A percentile compares a stretch with the other conserved stretches of the same genome.
These are phyloP conservation scores for Rhododendron henanense DNA, from an alignment of 148 eudicot species.

Conservation along the genomic window DNA sequence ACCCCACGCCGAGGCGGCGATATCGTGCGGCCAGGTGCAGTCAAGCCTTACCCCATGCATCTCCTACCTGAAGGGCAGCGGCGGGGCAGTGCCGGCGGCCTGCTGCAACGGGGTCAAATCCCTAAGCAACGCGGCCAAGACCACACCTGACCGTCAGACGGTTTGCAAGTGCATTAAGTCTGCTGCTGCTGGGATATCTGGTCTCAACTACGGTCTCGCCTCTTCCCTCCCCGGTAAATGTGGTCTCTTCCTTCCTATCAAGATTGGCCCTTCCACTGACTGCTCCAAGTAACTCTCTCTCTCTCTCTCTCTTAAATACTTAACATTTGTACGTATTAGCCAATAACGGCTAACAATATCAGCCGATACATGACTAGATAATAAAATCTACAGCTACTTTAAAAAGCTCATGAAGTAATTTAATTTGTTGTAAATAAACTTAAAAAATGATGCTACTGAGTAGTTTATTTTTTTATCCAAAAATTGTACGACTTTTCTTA, in stretches of 20 bases:
- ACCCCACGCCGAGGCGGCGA: slow-evolving; percentile 34
- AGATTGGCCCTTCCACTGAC: slow-evolving; percentile 23
- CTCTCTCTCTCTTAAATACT: too few species aligned
- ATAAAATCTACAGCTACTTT: too few species aligned
- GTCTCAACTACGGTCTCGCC: slow-evolving; percentile 12
- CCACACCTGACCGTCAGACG: slow-evolving; percentile 15
- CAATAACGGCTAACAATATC: too few species aligned
- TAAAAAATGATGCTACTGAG: too few species aligned
- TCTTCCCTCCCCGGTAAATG: slow-evolving; percentile 30
- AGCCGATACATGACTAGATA: too few species aligned
- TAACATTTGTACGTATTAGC: too few species aligned
- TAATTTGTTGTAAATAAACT: too few species aligned
- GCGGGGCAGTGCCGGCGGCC: neutral
- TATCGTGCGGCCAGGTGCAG: slow-evolving; percentile 29
- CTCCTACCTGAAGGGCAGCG: slow-evolving; percentile 12
- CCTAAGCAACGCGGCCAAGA: slow-evolving; percentile 2
- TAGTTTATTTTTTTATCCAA: too few species aligned
- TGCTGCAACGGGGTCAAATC: slow-evolving; percentile 27
- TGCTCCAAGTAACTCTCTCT: slow-evolving; percentile 21
- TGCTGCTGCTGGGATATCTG: neutral
- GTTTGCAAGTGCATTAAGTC: slow-evolving; percentile 22
- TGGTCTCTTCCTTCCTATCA: slow-evolving; percentile 26
- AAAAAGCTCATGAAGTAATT: too few species aligned
- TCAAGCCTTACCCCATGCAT: slow-evolving; percentile 22
- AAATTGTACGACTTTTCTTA: too few species aligned